Conservation (phyloP, 2,329 filamentous ascomycete genomes). For the Orbilia oligospora region DNA sequence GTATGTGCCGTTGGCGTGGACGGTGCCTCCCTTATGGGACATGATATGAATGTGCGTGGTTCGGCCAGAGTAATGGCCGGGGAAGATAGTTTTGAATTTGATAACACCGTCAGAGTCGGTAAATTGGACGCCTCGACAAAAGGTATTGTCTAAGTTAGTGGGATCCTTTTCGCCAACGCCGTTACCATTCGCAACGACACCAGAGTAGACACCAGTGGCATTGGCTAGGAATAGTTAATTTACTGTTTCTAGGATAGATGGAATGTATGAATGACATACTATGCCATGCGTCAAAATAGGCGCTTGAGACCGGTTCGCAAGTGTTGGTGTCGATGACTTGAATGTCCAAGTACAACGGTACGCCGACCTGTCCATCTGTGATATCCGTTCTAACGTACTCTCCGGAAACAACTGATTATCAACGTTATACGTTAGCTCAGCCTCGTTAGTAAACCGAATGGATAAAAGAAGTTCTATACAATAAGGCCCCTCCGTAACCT, state of each 20-base stretch:
- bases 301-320: conserved; percentile 70
- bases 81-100: conserved; percentile 68
- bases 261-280: conserved; percentile 64
- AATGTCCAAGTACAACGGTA: conserved; percentile 71
- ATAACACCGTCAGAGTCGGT: conserved; percentile 68
- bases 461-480: conserved; percentile 19
- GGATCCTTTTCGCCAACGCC: conserved; percentile 66
- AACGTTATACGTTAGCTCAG: conserved; percentile 67
- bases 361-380: conserved; percentile 69
- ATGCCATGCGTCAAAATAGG: conserved; percentile 73
- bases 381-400: conserved; percentile 71
- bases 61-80: conserved; percentile 70
- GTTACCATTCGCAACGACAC: conserved; percentile 68
- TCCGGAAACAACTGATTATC: conserved; percentile 65
- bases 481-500: conserved; percentile 69
- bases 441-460: neutral
- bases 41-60: conserved; percentile 71
- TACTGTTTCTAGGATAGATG: conserved; percentile 34
- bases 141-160: conserved; percentile 66
- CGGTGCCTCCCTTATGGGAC: conserved; percentile 68
- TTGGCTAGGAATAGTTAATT: conserved; percentile 65
- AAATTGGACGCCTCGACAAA: conserved; percentile 68
- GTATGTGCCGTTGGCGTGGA: conserved; percentile 69
- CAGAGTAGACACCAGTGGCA: conserved; percentile 70
- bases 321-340: conserved; percentile 73